Conservation (phyloP, 352 stramenopile genomes). For the Saprolegnia parasitica region DNA sequence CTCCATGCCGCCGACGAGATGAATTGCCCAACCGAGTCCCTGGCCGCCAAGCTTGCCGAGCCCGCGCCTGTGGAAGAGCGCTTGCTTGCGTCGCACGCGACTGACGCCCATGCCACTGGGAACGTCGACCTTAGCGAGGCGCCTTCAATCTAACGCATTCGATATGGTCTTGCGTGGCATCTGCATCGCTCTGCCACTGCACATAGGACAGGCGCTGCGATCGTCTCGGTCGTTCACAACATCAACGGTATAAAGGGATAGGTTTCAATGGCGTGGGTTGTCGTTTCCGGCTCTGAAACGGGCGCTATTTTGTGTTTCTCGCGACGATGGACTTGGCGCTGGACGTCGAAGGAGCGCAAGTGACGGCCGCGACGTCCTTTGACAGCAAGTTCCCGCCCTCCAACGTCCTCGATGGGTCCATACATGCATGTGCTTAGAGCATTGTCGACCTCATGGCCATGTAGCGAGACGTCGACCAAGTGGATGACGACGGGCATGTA, state of each 20-base stretch:
- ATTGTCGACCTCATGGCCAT: not conserved
- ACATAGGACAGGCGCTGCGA: too few relatives aligned
- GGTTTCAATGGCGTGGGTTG: too few relatives aligned
- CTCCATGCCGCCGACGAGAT: slow-evolving; percentile 18
- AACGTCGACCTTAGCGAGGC: slow-evolving; percentile 20
- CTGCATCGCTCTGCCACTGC: too few relatives aligned
- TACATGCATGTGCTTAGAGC: not conserved
- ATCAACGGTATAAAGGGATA: too few relatives aligned
- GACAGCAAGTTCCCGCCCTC: slow-evolving; percentile 58
- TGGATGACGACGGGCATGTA: slow-evolving; percentile 81
- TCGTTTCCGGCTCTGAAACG: not conserved
- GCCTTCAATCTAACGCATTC: slow-evolving; percentile 10
- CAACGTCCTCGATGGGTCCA: slow-evolving; percentile 78
- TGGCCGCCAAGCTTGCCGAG: slow-evolving; percentile 15
- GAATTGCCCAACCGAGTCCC: not conserved
- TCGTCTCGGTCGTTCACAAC: too few relatives aligned
- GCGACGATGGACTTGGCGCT: slow-evolving; percentile 66
- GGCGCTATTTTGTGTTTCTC: slow-evolving; percentile 11
- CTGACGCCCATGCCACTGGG: not conserved
- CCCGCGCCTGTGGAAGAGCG: slow-evolving; percentile 20
- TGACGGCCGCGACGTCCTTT: slow-evolving; percentile 75
- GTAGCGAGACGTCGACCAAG: slow-evolving; percentile 67
- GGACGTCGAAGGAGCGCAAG: slow-evolving; percentile 74
- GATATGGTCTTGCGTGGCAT: too few relatives aligned
- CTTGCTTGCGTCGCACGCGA: not conserved